These are phyloP conservation scores for Ramichloridium luteum DNA, from an alignment of 2,329 filamentous ascomycete species.

Conservation along the genomic window DNA sequence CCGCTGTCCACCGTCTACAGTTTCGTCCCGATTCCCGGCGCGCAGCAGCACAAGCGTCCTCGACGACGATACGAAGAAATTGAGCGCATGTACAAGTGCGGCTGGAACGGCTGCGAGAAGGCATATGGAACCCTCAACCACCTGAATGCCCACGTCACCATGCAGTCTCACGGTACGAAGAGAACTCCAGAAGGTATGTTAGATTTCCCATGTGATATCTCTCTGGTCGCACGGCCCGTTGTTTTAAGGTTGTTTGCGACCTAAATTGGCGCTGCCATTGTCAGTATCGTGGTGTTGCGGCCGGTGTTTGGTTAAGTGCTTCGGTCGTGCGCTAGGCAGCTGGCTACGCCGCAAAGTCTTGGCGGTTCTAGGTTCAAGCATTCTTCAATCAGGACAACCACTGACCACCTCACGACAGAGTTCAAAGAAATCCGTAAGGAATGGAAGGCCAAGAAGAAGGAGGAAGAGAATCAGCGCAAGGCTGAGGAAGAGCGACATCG, in stretches of 20 bases:
- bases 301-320: constrained; percentile 17
- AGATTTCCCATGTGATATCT: too few relatives aligned
- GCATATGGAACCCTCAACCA: constrained; percentile 97
- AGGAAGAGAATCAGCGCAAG: constrained; percentile 83
- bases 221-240: constrained; percentile 5
- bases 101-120: constrained; percentile 97
- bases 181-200: constrained; percentile 88
- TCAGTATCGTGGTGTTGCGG: constrained; percentile 12
- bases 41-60: constrained; percentile 93
- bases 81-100: constrained; percentile 99
- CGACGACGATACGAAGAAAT: constrained; percentile 93
- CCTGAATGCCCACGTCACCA: constrained; percentile 93
- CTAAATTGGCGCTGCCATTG: constrained; percentile 7
- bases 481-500: constrained; percentile 76
- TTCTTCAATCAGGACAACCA: too few relatives aligned
- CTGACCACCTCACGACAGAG: constrained; percentile 47
- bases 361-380: too few relatives aligned
- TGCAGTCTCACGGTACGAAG: constrained; percentile 94
- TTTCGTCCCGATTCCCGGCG: constrained; percentile 92
- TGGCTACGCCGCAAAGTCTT: too few relatives aligned
- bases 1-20: constrained; percentile 75
- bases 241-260: constrained; percentile 10
- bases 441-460: constrained; percentile 99
- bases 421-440: constrained; percentile 99
- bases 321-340: too few relatives aligned